These are phyloP conservation scores for Wickerhamomyces bovis DNA, from an alignment of 805 yeast genomes.

Conservation along the genomic window DNA sequence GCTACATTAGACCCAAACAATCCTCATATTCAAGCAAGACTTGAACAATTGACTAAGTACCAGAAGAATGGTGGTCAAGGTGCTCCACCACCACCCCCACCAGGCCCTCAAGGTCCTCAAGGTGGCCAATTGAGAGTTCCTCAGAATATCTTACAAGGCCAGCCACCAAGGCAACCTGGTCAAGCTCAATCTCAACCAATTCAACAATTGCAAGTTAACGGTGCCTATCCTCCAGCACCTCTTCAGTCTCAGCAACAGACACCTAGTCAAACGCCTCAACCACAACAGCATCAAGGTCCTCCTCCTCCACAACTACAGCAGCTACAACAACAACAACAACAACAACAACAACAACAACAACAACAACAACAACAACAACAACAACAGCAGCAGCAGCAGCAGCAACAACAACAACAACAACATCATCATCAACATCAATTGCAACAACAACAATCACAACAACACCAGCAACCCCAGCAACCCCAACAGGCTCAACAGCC, in stretches of 20 bases:
- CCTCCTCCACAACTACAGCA: slow-evolving; percentile 13
- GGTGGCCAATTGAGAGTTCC: slow-evolving; percentile 49
- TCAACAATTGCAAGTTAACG: slow-evolving; percentile 18
- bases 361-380: slow-evolving; percentile 4
- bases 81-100: slow-evolving; percentile 52
- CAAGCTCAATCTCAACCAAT: slow-evolving; percentile 27
- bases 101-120: slow-evolving; percentile 45
- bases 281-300: slow-evolving; percentile 8
- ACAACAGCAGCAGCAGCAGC: slow-evolving; percentile 26
- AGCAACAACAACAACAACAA: slow-evolving; percentile 21
- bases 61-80: slow-evolving; percentile 62
- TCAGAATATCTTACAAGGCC: slow-evolving; percentile 51
- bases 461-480: slow-evolving; percentile 11
- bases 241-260: slow-evolving; percentile 7
- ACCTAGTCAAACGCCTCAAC: slow-evolving; percentile 10
- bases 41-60: slow-evolving; percentile 74
- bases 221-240: slow-evolving; percentile 10
- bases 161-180: slow-evolving; percentile 27
- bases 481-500: slow-evolving; percentile 27
- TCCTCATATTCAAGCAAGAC: slow-evolving; percentile 88
- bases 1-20: slow-evolving; percentile 92
- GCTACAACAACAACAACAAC: slow-evolving; percentile 20
- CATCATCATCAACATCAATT: neutral
- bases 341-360: slow-evolving; percentile 17
- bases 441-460: neutral